Conservation (phyloP, 768 basidiomycete species). For the Boletellus ananiceps region DNA sequence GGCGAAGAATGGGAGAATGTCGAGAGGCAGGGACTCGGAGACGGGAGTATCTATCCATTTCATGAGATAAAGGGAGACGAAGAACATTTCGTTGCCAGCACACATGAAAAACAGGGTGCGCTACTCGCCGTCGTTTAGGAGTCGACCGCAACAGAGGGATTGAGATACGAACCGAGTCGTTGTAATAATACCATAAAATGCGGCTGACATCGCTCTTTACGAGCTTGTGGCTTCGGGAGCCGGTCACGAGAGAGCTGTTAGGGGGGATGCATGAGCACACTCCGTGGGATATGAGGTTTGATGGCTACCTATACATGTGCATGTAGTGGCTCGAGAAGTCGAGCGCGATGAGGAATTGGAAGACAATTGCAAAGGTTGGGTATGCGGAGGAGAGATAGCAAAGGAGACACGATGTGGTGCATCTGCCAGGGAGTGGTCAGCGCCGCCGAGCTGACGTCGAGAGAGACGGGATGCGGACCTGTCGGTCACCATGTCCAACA, state of each 20-base stretch:
- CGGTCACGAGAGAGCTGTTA: constrained; percentile 86
- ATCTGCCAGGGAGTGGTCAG: constrained; percentile 46
- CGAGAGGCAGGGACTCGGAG: constrained; percentile 24
- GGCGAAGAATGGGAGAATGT: constrained; percentile 16
- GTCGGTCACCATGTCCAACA: constrained; percentile 99
- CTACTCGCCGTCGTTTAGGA: constrained; percentile 36
- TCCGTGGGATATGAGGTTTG: too few relatives aligned
- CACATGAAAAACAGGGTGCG: constrained; percentile 87
- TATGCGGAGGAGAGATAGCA: constrained; percentile 92
- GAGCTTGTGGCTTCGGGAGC: constrained; percentile 87
- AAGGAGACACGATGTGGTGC: constrained; percentile 92
- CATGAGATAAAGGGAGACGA: constrained; percentile 90
- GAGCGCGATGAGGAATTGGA: constrained; percentile 93
- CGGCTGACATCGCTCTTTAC: constrained; percentile 90
- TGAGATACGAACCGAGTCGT: constrained; percentile 66
- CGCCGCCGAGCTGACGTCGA: background rate
- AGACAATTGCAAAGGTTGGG: constrained; percentile 75
- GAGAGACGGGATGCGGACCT: constrained; percentile 50
- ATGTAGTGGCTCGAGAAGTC: constrained; percentile 99
- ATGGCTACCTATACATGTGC: constrained; percentile 94
- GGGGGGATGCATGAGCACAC: constrained; percentile 6
- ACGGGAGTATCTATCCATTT: constrained; percentile 77
- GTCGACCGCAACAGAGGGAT: background rate
- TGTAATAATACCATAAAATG: constrained; percentile 92
- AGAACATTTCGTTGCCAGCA: constrained; percentile 94